Conservation (phyloP, 768 basidiomycete genomes). For the Gloeostereum incarnatum region DNA sequence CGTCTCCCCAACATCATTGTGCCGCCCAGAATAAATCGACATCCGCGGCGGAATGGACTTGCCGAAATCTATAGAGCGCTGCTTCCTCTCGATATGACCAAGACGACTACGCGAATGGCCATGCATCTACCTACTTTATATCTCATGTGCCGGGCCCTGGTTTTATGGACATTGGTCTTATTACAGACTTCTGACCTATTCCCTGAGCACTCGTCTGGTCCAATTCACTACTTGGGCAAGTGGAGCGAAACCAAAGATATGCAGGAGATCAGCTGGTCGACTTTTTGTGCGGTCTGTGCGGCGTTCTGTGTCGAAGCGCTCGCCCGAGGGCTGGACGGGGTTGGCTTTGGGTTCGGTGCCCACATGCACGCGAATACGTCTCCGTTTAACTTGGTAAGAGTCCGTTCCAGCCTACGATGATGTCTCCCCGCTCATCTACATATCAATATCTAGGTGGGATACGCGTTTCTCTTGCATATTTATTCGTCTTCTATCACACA, state of each 20-base stretch:
- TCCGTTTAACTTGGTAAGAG: slow-evolving; percentile 64
- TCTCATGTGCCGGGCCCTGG: slow-evolving; percentile 43
- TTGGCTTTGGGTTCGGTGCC: slow-evolving; percentile 28
- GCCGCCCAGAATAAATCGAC: slow-evolving; percentile 24
- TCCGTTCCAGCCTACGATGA: neutral
- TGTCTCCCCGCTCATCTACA: slow-evolving; percentile 2
- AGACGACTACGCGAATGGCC: slow-evolving; percentile 45
- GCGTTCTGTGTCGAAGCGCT: slow-evolving; percentile 60
- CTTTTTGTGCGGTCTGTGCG: slow-evolving; percentile 58
- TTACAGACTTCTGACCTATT: slow-evolving; percentile 43
- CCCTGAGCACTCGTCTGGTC: slow-evolving; percentile 20
- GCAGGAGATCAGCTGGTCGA: slow-evolving; percentile 62
- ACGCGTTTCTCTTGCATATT: slow-evolving; percentile 67
- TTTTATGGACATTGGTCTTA: slow-evolving; percentile 49
- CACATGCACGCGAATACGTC: slow-evolving; percentile 38
- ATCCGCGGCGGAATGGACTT: slow-evolving; percentile 12
- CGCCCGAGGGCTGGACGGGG: slow-evolving; percentile 59
- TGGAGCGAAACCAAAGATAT: slow-evolving; percentile 47
- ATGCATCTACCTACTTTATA: slow-evolving; percentile 60
- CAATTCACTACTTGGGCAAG: slow-evolving; percentile 24
- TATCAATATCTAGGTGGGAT: slow-evolving; percentile 46
- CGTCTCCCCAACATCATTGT: slow-evolving; percentile 74
- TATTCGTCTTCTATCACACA: slow-evolving; percentile 64
- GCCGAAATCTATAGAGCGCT: slow-evolving; percentile 24
- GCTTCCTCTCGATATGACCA: slow-evolving; percentile 59